Conservation (phyloP, 2,329 filamentous ascomycete genomes). For the Alternaria sp. region DNA sequence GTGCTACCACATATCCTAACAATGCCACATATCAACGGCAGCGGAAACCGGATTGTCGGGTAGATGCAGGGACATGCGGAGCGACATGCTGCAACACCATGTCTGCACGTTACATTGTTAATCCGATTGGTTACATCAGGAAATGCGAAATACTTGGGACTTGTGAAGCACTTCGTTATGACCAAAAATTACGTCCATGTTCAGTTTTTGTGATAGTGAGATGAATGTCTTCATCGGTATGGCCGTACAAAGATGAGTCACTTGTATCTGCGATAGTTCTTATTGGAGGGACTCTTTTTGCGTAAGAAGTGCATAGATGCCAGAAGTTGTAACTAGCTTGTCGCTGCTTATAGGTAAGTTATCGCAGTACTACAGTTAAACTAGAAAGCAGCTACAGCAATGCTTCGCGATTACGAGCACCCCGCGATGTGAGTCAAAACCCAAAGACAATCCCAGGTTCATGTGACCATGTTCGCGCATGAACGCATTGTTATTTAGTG, state of each 20-base stretch:
- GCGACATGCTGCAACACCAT: background rate
- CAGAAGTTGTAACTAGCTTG: too few relatives aligned
- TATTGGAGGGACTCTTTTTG: too few relatives aligned
- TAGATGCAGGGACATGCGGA: background rate
- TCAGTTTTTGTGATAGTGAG: background rate
- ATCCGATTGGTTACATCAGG: background rate
- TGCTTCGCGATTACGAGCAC: too few relatives aligned
- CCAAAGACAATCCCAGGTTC: background rate
- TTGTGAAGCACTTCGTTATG: background rate
- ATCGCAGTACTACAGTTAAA: too few relatives aligned
- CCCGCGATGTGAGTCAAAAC: too few relatives aligned
- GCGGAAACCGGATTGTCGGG: constrained; percentile 4
- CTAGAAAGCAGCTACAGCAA: too few relatives aligned
- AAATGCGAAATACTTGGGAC: background rate
- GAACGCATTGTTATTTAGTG: background rate
- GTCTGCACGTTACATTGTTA: background rate
- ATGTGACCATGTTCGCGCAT: background rate
- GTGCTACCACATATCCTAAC: background rate
- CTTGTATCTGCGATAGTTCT: too few relatives aligned
- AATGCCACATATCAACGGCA: background rate
- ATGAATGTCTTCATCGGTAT: background rate
- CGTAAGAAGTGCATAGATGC: too few relatives aligned
- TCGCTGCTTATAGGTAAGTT: too few relatives aligned
- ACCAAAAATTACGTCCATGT: background rate
- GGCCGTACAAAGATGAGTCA: background rate